phyloP scores from a whole-genome alignment of 306 rosid genomes.

The Ceratonia siliqua region DNA sequence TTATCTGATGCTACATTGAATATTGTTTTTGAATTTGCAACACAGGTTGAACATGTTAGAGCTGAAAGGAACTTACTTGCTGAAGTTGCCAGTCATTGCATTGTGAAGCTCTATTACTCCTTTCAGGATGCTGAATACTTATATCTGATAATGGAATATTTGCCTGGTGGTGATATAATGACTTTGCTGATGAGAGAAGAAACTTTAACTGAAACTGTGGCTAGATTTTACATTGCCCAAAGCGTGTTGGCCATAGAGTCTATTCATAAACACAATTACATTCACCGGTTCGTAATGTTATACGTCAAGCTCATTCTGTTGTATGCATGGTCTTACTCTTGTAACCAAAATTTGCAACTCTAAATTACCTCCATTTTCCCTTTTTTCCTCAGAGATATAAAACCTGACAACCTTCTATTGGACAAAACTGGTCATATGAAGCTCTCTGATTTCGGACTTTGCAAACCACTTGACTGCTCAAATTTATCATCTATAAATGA shows the following conservation, averaged over 20 bases:
- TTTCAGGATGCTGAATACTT: constrained; percentile 86
- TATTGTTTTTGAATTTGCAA: background rate
- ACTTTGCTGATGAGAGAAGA: constrained; percentile 91
- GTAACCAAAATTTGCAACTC: constrained; percentile 10
- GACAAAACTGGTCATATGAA: constrained; percentile 85
- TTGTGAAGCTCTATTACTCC: constrained; percentile 92
- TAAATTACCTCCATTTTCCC: background rate
- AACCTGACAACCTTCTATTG: constrained; percentile 91
- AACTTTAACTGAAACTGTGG: constrained; percentile 89
- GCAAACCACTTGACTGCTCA: constrained; percentile 91
- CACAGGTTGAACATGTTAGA: constrained; percentile 63
- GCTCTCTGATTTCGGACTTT: constrained; percentile 93
- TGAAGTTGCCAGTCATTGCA: constrained; percentile 87
- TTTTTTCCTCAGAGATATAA: constrained; percentile 65
- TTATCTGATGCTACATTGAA: background rate
- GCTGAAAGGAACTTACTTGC: constrained; percentile 94
- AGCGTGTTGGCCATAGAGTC: constrained; percentile 87
- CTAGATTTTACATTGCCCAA: constrained; percentile 66
- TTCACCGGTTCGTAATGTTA: constrained; percentile 63
- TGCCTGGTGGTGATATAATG: constrained; percentile 98
- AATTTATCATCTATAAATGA: constrained; percentile 72
- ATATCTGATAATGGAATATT: constrained; percentile 91
- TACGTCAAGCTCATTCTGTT: constrained; percentile 15
- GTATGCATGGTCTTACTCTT: background rate
- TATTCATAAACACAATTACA: constrained; percentile 82